Base-by-base conservation (phyloP, 768 basidiomycete species). In the Flagelloscypha sp. region DNA sequence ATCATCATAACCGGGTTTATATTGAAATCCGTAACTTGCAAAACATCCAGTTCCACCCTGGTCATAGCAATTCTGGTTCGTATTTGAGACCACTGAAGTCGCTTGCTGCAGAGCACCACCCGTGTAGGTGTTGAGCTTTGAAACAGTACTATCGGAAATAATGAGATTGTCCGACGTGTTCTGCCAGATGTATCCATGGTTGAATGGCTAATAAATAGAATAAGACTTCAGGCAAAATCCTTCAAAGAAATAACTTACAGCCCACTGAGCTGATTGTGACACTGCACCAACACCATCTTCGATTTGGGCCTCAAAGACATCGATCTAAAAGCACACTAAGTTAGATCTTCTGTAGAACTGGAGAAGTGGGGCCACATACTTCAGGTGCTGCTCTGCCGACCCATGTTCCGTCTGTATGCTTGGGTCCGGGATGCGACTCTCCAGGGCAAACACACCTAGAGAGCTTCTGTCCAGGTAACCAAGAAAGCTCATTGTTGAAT, bases 301-400 rank as follows among this genome's bases (percentile, higher is more conserved):
- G 33, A 59, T 55, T 58, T 84, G 78, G 6, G 89, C 88, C 59
- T 93, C 92, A 39, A 94, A 80, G 30, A 94, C 54, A 55, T 94
- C 92, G 33, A 93, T 92, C 45, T n/a, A n/a, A n/a, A n/a, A n/a
- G n/a, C n/a, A n/a, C n/a, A n/a, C n/a, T n/a, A n/a, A n/a, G n/a
- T n/a, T n/a, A n/a, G n/a, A n/a, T n/a, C n/a, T n/a, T n/a, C n/a
- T n/a, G n/a, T n/a, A n/a, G n/a, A n/a, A n/a, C n/a, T n/a, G n/a
- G n/a, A n/a, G n/a, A n/a, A n/a, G n/a, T n/a, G n/a, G n/a, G n/a
- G n/a, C n/a, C n/a, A n/a, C n/a, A n/a, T n/a, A 72, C 68, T 40
- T 72, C 70, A 1, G 70, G 70, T 6, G 70, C 68, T 6, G 59
- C 49, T 23, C 70, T 48, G 5, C 70, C 70, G 1, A 58, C 55